phyloP scores from a whole-genome alignment of 352 stramenopile genomes.

The Phytophthora colocasiae region DNA sequence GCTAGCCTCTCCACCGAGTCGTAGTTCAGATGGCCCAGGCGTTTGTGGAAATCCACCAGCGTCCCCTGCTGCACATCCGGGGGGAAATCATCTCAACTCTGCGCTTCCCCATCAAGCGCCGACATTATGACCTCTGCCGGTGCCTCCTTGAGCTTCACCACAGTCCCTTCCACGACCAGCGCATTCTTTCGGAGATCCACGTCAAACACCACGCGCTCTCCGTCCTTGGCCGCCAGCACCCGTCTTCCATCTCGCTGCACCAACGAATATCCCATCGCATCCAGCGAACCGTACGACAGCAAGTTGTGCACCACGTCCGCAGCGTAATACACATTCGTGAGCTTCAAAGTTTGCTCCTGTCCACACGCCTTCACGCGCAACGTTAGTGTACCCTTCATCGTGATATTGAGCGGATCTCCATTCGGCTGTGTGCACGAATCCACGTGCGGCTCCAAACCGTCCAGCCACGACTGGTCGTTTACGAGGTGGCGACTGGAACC shows the following conservation, averaged over 20 bases:
- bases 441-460: too few relatives aligned
- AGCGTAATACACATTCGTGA: neutral
- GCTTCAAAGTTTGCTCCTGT: too few relatives aligned
- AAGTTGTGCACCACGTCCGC: neutral
- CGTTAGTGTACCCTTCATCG: too few relatives aligned
- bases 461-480: too few relatives aligned
- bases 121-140: slow-evolving; percentile 7
- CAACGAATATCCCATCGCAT: slow-evolving; percentile 1
- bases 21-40: slow-evolving; percentile 9
- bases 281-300: neutral
- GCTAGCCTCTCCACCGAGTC: slow-evolving; percentile 7
- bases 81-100: neutral
- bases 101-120: neutral
- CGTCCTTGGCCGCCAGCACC: slow-evolving; percentile 4
- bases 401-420: too few relatives aligned
- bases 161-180: neutral
- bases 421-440: too few relatives aligned
- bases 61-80: neutral
- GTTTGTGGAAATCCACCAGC: slow-evolving; percentile 8
- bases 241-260: neutral
- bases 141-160: neutral
- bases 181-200: neutral
- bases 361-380: too few relatives aligned
- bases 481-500: too few relatives aligned
- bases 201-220: slow-evolving; percentile 4